Percentiles rank a stretch among this genome's conserved stretches.
Evolutionary conservation across 805 yeast species (phyloP).

Genomic region (Saccharomycopsis schoenii): DNA sequence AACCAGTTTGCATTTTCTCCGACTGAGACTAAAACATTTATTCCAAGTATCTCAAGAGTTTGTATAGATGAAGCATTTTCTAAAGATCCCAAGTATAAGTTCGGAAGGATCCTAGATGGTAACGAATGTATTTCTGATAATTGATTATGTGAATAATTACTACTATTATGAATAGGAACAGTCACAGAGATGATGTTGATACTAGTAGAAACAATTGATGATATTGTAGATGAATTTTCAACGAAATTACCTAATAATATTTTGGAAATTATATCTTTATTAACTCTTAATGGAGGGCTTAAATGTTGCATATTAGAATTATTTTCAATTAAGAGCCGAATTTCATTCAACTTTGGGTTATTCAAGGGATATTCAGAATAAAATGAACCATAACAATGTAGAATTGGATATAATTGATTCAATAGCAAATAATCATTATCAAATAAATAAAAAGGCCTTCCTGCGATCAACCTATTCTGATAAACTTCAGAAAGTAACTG

Average conservation of each 20-base stretch:
- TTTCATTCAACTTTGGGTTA: not conserved
- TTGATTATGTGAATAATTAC: not conserved
- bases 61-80: constrained; percentile 69
- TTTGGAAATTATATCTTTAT: not conserved
- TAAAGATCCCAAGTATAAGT: constrained; percentile 76
- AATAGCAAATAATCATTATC: constrained; percentile 63
- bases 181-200: constrained; percentile 34
- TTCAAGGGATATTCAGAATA: not conserved
- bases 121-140: constrained; percentile 23
- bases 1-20: constrained; percentile 76
- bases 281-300: not conserved
- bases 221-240: not conserved
- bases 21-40: constrained; percentile 69
- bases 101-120: constrained; percentile 78
- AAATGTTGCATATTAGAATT: not conserved
- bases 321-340: not conserved
- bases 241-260: not conserved
- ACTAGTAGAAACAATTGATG: constrained; percentile 23
- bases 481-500: constrained; percentile 55
- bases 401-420: constrained; percentile 50
- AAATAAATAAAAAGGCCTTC: constrained; percentile 79
- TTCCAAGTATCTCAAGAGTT: constrained; percentile 54
- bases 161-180: constrained; percentile 25
- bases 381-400: constrained; percentile 22
- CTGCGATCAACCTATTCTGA: constrained; percentile 48